These are phyloP conservation scores for Phoenix roebelenii DNA, from an alignment of 176 grass and related monocot genomes.

Conservation along the genomic window DNA sequence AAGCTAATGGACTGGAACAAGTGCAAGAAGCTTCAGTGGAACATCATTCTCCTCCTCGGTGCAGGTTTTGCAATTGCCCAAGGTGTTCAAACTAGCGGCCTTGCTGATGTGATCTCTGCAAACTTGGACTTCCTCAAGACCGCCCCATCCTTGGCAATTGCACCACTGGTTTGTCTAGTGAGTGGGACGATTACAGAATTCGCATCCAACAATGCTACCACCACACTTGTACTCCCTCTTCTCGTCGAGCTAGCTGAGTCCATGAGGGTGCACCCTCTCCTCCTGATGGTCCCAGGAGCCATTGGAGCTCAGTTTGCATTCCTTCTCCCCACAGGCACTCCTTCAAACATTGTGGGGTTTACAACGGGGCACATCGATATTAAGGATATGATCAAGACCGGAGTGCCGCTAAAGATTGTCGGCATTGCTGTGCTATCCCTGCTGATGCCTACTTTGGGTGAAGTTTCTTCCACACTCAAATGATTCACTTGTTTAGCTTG, in stretches of 20 bases:
- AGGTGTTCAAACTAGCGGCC: conserved; percentile 59
- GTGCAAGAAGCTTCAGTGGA: conserved; percentile 87
- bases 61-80: conserved; percentile 82
- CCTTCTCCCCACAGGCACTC: conserved; percentile 21
- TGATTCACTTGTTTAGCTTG: too few relatives aligned
- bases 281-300: conserved; percentile 19
- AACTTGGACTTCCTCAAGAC: conserved; percentile 13
- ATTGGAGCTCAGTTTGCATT: conserved; percentile 19
- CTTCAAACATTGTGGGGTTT: conserved; percentile 22
- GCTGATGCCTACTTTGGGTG: conserved; percentile 16
- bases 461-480: too few relatives aligned
- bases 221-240: conserved; percentile 20
- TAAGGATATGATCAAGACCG: conserved; percentile 14
- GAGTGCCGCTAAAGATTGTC: conserved; percentile 16
- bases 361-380: conserved; percentile 13
- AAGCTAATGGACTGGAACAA: conserved; percentile 97
- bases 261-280: conserved; percentile 21
- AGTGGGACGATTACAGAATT: conserved; percentile 20
- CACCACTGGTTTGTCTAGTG: conserved; percentile 16
- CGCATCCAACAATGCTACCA: conserved; percentile 21
- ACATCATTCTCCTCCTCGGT: conserved; percentile 77
- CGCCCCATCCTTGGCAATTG: conserved; percentile 12
- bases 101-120: conserved; percentile 20
- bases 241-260: conserved; percentile 12
- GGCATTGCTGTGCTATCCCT: conserved; percentile 11